Base-by-base conservation (phyloP, 768 basidiomycete species). In the Mycena filopes region DNA sequence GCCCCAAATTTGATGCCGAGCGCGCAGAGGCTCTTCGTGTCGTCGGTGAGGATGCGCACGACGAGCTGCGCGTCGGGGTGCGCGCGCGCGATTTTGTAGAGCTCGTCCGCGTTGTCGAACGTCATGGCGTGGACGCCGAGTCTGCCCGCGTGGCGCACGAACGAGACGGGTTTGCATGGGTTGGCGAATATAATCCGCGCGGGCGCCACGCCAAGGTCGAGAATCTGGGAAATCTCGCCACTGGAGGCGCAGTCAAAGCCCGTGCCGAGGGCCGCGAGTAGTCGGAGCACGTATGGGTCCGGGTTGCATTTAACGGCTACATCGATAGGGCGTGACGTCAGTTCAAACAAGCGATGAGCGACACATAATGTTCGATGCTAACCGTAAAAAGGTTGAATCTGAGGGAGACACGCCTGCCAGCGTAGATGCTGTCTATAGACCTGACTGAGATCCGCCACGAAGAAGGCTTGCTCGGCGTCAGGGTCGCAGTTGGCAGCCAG, bases 201-300 rank as follows among this genome's bases (percentile, higher is more conserved):
- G 3, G 96, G 89, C 47, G 86, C 84, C 54, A 97, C 91, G 6
- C 91, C 90, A 4, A 96, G 77, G 9, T 79, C 79, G n/a, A 98
- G 81, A 28, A 99, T 90, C 67, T 87, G 86, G n/a, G 86, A 83
- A 71, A 99, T 98, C 79, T 99, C 98, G 60, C 91, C 89, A 69
- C 93, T 92, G 33, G 97, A 99, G 13, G 98, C 98, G 72, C 98
- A 99, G 78, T 99, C 98, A 80, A 99, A 99, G 13, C 96, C 96
- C 1, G 94, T 83, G 26, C 97, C 97, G 56, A 98, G 80, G 26
- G 94, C 88, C 20, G 95, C 94, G 45, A 99, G 87, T 53, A 99
- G 86, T 63, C 95, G 90, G 51, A 99, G 83, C 56, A 99, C 89
- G 73, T 94, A 94, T 5, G 96, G 95, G 74, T 99, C 97, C 20